Evolutionary conservation across 176 grass and related monocot genomes (phyloP).

Genomic region (Hyparrhenia diplandra): DNA sequence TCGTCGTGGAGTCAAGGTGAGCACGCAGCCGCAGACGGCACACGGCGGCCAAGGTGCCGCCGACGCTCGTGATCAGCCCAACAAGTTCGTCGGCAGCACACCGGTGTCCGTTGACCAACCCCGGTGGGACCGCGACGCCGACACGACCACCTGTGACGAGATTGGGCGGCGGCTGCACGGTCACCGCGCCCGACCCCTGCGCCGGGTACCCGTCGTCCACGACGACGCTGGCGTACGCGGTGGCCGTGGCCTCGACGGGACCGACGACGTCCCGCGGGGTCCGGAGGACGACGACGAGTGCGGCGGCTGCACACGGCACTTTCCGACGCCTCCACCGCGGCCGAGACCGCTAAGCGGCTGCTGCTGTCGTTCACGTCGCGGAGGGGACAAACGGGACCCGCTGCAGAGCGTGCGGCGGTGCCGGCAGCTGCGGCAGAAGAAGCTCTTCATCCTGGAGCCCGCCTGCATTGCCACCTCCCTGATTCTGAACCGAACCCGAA

Average conservation of each 20-base stretch:
- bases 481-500: no score
- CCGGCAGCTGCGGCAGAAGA: constrained; percentile 71
- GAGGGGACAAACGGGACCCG: constrained; percentile 53
- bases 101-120: constrained; percentile 19
- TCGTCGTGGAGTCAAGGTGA: constrained; percentile 94
- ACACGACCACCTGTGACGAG: not conserved
- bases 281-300: constrained; percentile 10
- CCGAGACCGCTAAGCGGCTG: constrained; percentile 39
- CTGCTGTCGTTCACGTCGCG: constrained; percentile 64
- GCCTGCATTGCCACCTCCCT: constrained; percentile 86
- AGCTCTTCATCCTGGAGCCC: constrained; percentile 83
- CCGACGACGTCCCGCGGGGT: constrained; percentile 22
- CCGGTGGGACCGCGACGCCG: not conserved
- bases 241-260: constrained; percentile 45
- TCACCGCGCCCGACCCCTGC: constrained; percentile 7
- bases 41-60: constrained; percentile 47
- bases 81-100: constrained; percentile 96
- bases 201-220: constrained; percentile 56
- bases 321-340: not conserved
- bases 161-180: not conserved
- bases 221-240: constrained; percentile 65
- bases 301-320: not conserved
- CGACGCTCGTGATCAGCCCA: constrained; percentile 87
- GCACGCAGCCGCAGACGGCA: constrained; percentile 63
- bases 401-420: constrained; percentile 76